Base-by-base conservation (phyloP, 2,329 filamentous ascomycete genomes). In the Botrytis fragariae region DNA sequence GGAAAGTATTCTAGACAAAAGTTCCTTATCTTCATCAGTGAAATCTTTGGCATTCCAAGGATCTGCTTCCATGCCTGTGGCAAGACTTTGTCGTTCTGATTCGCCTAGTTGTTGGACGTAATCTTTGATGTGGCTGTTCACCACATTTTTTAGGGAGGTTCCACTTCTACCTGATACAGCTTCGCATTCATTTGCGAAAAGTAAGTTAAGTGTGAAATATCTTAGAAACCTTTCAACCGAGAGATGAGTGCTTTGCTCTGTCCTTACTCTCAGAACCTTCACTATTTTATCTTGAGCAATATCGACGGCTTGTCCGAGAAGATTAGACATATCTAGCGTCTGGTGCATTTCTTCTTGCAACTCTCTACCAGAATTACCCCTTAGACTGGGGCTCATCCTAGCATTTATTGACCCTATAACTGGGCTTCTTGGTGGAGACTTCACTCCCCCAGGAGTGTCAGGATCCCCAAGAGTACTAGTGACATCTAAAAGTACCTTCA, bases 401-500 rank as follows among this genome's bases (percentile, higher is more conserved):
- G 74, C 75, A 67, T 80, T 79, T 8, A 81, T 72, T 51, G 77
- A 76, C 29, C 73, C 75, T 32, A 80, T 77, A 63, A 79, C 78
- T 37, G 79, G 79, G 74, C 77, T 82, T 76, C 77, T 74, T 44
- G 78, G 79, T 37, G 80, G 79, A 29, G 79, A 81, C 65, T 77
- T 80, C 73, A 77, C 76, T 25, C 74, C 75, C 25, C 74, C 73
- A n/a, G 73, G 72, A 29, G 69, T 72, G 32, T 48, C 51, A 14
- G 78, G 74, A 70, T 79, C 77, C 8, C 77, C 78, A 70, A 80
- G 75, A 20, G 89, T 91, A 81, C 94, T 97, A 0, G 95, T 96
- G 32, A 97, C 93, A 82, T 99, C 96, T 16, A 99, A 86, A n/a
- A 99, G 84, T 16, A 98, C 91, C 82, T 99, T 99, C 72, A 96